Evolutionary conservation across 805 yeast genomes (phyloP), one percentile per base, ranked within the genome.

Genomic region (Monosporozyma unispora): DNA sequence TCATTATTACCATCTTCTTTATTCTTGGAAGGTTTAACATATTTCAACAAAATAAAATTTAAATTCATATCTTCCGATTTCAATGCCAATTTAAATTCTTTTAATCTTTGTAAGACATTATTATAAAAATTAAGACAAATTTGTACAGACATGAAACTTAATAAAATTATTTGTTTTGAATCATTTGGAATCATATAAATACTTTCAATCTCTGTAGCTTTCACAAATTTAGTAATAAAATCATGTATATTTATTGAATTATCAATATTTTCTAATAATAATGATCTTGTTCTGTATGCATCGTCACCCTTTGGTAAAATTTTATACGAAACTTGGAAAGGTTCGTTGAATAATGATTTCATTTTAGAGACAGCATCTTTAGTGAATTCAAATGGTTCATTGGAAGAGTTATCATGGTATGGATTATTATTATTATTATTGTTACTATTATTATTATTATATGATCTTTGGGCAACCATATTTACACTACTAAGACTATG

Each of bases 181-280:
- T 66, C 73, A 12, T 64, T 70, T 45, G 69, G 67, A 18, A 59
- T 51, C 50, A 77, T 60, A 48, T 74, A 72, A 52, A 80, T 72
- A 56, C 77, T 77, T 61, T 83, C 89, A 33, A 83, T 72, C 0
- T 87, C 84, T 3, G 85, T 87, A 59, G 61, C 72, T 41, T 76
- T 77, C 9, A 82, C 70, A 29, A 68, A 63, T 44, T 77, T 72
- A 41, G 79, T 47, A 14, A 59, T 53, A 48, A 64, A 62, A 14
- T 53, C 48, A 41, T 59, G 59, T 5, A 63, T 29, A 31, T 52
- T 51, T 6, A 61, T 51, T 5, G 59, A 52, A 23, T 52, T 47
- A 48, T 54, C 54, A 16, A 64, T 53, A 40, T 64, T 62, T 43
- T 60, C 59, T 33, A 64, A 57, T 16, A 63, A 53, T 39, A 64